Base-by-base conservation (phyloP, 2,329 filamentous ascomycete species). In the Ploettnerulaceae sp. region DNA sequence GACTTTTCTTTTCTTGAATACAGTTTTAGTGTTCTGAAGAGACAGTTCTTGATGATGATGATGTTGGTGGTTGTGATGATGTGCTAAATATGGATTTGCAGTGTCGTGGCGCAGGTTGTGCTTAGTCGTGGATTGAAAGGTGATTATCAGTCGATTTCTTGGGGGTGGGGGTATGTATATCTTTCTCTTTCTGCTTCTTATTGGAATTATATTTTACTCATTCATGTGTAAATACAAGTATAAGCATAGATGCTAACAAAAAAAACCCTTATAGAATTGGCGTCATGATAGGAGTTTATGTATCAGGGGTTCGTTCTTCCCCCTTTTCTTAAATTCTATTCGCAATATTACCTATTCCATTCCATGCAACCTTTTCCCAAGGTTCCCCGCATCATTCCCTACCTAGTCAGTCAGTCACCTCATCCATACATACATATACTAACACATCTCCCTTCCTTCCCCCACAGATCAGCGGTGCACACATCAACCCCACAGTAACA, bases 281-380 rank as follows among this genome's bases (percentile, higher is more conserved):
- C n/a, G 78, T 84, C 51, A 84, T 85, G 80, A 69, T 86, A 3
- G 82, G 82, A 4, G 75, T 86, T 24, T 86, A 86, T 57, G 72
- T 75, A 12, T 71, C 71, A 11, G 76, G 76, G 43, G 78, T 83
- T 55, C 81, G 76, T 39, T 17, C 17, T 33, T 4, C 17, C 41
- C 24, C 31, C 39, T 20, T 29, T 20, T 28, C 25, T n/a, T n/a
- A n/a, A n/a, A n/a, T n/a, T n/a, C n/a, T n/a, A n/a, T n/a, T n/a
- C n/a, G n/a, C n/a, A n/a, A n/a, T n/a, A n/a, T n/a, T n/a, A n/a
- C n/a, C n/a, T n/a, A n/a, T n/a, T n/a, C n/a, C n/a, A n/a, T n/a
- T n/a, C n/a, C n/a, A n/a, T n/a, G n/a, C n/a, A n/a, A n/a, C 20
- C 20, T 37, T 14, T 25, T 6, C 21, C 15, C 21, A n/a, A 8